A percentile compares a stretch with the other conserved stretches of the same genome.
These are phyloP conservation scores for Pythium phragmitis DNA, from an alignment of 352 stramenopile genomes.

Conservation along the genomic window DNA sequence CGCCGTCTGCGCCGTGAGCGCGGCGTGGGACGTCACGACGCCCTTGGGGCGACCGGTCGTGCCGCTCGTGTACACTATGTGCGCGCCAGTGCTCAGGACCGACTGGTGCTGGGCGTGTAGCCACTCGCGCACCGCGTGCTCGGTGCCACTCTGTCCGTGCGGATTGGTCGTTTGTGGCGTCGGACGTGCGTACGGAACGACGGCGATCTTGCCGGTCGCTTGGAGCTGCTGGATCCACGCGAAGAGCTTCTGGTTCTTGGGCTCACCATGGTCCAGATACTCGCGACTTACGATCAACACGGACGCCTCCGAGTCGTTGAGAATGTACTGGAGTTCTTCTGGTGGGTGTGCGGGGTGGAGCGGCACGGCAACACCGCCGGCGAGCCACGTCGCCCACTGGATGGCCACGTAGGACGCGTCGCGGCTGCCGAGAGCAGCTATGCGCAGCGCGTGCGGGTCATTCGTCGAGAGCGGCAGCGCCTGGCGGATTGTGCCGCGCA, in stretches of 20 bases:
- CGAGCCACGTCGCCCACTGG: constrained; percentile 78
- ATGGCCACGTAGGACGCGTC: constrained; percentile 58
- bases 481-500: constrained; percentile 35
- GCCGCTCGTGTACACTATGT: constrained; percentile 86
- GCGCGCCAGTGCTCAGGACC: constrained; percentile 24
- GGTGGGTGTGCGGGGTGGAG: constrained; percentile 53
- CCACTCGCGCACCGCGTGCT: constrained; percentile 36
- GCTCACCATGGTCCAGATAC: constrained; percentile 15
- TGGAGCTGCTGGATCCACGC: constrained; percentile 10
- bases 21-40: constrained; percentile 75
- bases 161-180: neutral
- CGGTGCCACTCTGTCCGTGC: neutral
- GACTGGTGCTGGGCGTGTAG: constrained; percentile 17
- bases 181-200: constrained; percentile 1
- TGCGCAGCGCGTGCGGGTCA: constrained; percentile 11
- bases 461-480: neutral
- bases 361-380: constrained; percentile 61
- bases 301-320: constrained; percentile 50
- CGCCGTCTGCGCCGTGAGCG: constrained; percentile 71
- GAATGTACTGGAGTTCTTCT: constrained; percentile 74
- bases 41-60: constrained; percentile 84
- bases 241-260: constrained; percentile 10
- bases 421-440: constrained; percentile 45
- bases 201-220: neutral
- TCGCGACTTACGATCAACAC: constrained; percentile 51